Evolutionary conservation across 345 rosid genomes (phyloP), one percentile per base, ranked within the genome.

Genomic region (Punica granatum): DNA sequence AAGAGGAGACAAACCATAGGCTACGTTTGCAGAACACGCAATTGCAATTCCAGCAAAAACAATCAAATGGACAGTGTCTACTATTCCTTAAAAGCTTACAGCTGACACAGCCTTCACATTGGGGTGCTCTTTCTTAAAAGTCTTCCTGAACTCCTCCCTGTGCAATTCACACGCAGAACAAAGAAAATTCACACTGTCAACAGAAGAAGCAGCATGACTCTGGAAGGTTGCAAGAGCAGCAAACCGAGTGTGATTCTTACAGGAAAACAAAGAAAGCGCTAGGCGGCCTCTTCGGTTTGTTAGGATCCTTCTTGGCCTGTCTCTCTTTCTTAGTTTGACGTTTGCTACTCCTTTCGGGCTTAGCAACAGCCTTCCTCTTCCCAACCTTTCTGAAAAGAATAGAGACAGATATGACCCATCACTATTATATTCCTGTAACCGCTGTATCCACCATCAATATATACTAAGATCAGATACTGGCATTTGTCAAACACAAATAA

Each of bases 181-280:
- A 21, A 58, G 53, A 37, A 32, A 32, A 69, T 6, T 13, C 21
- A 28, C 32, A 56, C 56, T 12, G 18, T 56, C 46, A 63, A 26
- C 2, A 37, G 36, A 18, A n/a, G 23, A 28, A 39, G 58, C 49
- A 21, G 19, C 0, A 35, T 41, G 26, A 30, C 15, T 31, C 11
- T 26, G 12, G 7, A 21, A 42, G 34, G 16, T 25, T 34, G 15
- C 43, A 49, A 36, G 41, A 62, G 28, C 35, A 48, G 59, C 51
- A 48, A 18, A 6, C 28, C 16, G 54, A 65, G 9, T 21, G 32
- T 42, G 62, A 59, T 25, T 46, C 83, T 62, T 76, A 85, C 94
- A 88, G 82, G 74, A 88, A 88, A 31, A 88, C 89, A 71, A 88
- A 88, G 81, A 88, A 88, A 61, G 94, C 90, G 81, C 86, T 85